Conservation (phyloP, 169 alveolate species). For the Theileria luwenshuni region DNA sequence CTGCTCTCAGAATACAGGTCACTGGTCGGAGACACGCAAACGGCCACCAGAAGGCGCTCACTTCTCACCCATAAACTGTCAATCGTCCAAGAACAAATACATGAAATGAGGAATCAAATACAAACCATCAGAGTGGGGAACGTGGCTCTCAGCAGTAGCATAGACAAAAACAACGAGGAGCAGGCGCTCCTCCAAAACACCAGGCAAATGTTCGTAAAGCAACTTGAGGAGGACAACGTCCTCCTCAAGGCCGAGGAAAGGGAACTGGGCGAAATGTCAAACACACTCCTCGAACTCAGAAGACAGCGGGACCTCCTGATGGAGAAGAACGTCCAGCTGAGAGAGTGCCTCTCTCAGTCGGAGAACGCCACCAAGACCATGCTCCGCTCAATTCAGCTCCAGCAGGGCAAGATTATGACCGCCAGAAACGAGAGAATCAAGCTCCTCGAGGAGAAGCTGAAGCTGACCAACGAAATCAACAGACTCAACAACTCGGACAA, state of each 20-base stretch:
- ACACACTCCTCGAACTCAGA: slow-evolving; percentile 26
- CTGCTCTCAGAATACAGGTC: slow-evolving; percentile 21
- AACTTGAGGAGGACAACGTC: slow-evolving; percentile 39
- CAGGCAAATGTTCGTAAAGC: slow-evolving; percentile 33
- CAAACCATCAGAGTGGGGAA: slow-evolving; percentile 14
- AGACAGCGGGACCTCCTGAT: slow-evolving; percentile 32
- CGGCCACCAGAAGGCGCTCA: slow-evolving; percentile 3
- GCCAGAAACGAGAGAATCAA: slow-evolving; percentile 29
- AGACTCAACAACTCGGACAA: background rate
- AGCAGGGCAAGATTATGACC: slow-evolving; percentile 42
- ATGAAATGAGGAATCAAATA: slow-evolving; percentile 22
- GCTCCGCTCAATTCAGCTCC: slow-evolving; percentile 52
- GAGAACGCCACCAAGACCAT: slow-evolving; percentile 65
- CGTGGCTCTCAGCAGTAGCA: slow-evolving; percentile 16
- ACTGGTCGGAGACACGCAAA: slow-evolving; percentile 20
- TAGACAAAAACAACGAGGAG: slow-evolving; percentile 35
- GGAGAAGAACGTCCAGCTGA: slow-evolving; percentile 43
- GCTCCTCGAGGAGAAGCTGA: slow-evolving; percentile 41
- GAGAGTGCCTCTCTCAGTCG: slow-evolving; percentile 60
- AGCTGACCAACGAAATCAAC: slow-evolving; percentile 21
- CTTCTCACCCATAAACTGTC: slow-evolving; percentile 20
- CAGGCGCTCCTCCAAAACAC: slow-evolving; percentile 25
- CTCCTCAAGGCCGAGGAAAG: slow-evolving; percentile 53
- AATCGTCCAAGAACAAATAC: slow-evolving; percentile 24
- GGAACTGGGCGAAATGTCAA: slow-evolving; percentile 51